Evolutionary conservation across 1,284 basidiomycete species (phyloP).

Genomic region (Trametes sp.): DNA sequence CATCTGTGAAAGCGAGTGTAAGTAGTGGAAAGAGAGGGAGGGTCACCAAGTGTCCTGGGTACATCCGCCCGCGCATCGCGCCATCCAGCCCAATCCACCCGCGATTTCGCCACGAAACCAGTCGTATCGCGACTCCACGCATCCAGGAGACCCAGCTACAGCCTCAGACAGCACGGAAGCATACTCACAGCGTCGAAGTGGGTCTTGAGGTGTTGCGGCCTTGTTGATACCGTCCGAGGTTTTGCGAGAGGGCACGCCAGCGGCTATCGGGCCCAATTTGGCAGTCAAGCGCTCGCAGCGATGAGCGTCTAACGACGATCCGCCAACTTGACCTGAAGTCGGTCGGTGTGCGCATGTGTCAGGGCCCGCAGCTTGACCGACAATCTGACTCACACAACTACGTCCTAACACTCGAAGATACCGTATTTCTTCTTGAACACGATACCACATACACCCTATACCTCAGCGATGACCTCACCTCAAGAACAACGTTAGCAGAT

Average conservation of each 20-base stretch:
- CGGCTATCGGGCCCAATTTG: slow-evolving; percentile 26
- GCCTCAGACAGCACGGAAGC: slow-evolving; percentile 21
- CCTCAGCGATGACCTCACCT: slow-evolving; percentile 5
- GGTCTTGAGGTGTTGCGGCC: slow-evolving; percentile 49
- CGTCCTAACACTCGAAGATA: not conserved
- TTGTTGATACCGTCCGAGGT: slow-evolving; percentile 32
- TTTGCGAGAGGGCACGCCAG: slow-evolving; percentile 23
- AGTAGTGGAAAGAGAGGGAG: slow-evolving; percentile 26
- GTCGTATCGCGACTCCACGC: slow-evolving; percentile 16
- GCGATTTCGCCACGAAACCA: slow-evolving; percentile 13
- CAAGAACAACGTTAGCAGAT: slow-evolving; percentile 17
- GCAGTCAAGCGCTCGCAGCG: slow-evolving; percentile 11
- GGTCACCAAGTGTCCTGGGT: slow-evolving; percentile 33
- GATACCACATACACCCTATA: too few species aligned
- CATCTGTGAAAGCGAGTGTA: slow-evolving; percentile 65
- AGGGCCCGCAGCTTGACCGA: not conserved
- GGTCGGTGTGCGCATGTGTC: not conserved
- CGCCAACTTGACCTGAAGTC: not conserved
- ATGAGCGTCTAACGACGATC: slow-evolving; percentile 15
- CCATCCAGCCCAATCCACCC: slow-evolving; percentile 47
- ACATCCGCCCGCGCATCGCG: slow-evolving; percentile 44
- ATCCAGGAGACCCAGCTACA: slow-evolving; percentile 25
- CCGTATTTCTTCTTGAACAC: not conserved
- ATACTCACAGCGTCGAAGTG: slow-evolving; percentile 38
- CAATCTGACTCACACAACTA: not conserved